Conservation (phyloP, 208 protist species). For the Leishmania major region DNA sequence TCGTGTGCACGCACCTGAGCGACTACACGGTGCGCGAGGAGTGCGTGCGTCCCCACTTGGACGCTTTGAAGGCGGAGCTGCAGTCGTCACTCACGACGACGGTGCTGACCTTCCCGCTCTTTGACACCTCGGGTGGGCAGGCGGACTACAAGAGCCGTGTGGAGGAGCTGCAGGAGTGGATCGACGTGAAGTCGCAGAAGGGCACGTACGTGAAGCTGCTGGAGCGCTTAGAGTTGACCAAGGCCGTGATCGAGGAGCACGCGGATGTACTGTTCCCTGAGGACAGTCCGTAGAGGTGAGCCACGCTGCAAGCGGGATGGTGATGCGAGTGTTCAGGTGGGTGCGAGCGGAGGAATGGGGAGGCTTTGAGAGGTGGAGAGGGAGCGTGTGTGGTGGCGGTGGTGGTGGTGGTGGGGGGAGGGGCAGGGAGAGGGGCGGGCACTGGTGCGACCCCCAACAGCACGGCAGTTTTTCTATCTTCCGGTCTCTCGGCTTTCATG, state of each 20-base stretch:
- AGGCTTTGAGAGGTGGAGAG: neutral
- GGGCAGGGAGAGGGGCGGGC: too few species aligned
- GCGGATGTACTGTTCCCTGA: slow-evolving; percentile 60
- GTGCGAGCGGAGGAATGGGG: neutral
- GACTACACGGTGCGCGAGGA: slow-evolving; percentile 78
- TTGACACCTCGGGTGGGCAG: slow-evolving; percentile 47
- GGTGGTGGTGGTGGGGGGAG: too few species aligned
- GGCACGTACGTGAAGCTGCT: slow-evolving; percentile 68
- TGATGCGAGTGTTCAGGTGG: too few species aligned
- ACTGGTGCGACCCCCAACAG: neutral
- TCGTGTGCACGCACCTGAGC: slow-evolving; percentile 68
- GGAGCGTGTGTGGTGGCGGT: neutral
- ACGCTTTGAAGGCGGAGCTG: slow-evolving; percentile 63
- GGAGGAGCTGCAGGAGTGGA: slow-evolving; percentile 80
- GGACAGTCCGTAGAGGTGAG: slow-evolving; percentile 17
- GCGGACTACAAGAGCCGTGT: slow-evolving; percentile 67
- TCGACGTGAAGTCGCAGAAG: slow-evolving; percentile 82
- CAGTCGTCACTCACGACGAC: slow-evolving; percentile 55
- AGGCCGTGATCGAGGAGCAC: slow-evolving; percentile 64
- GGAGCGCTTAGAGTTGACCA: slow-evolving; percentile 58
- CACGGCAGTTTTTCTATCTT: neutral
- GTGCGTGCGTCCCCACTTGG: slow-evolving; percentile 60
- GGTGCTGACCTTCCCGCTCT: slow-evolving; percentile 57
- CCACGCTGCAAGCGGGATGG: neutral
- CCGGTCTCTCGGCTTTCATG: neutral